These are phyloP conservation scores for Tylopilus rubrobrunneus DNA, from an alignment of 768 basidiomycete species.

Conservation along the genomic window DNA sequence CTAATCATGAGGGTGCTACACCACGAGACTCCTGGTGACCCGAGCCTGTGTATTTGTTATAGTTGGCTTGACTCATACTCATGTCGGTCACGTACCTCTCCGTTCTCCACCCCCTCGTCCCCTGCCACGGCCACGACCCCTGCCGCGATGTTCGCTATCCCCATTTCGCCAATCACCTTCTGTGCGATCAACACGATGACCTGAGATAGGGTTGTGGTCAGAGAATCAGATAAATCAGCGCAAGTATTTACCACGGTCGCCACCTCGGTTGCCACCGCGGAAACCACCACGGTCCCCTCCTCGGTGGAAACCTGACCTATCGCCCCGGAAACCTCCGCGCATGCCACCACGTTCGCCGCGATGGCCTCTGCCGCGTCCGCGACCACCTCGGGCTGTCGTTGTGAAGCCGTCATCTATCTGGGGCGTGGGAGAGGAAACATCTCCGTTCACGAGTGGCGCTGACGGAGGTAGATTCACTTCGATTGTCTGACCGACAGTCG, in stretches of 20 bases:
- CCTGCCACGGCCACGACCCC: conserved; percentile 43
- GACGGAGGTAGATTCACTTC: conserved; percentile 32
- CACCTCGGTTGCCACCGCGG: conserved; percentile 34
- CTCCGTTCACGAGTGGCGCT: conserved; percentile 19
- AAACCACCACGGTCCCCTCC: conserved; percentile 34
- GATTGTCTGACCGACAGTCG: conserved; percentile 41
- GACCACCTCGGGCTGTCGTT: conserved; percentile 41
- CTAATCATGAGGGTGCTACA: conserved; percentile 9
- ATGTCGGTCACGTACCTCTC: conserved; percentile 30
- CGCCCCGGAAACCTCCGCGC: conserved; percentile 42
- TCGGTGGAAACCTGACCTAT: conserved; percentile 32
- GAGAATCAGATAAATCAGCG: neutral
- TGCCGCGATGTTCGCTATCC: conserved; percentile 38
- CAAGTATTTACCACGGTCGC: conserved; percentile 20
- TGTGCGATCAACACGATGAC: conserved; percentile 16
- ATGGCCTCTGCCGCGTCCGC: conserved; percentile 43
- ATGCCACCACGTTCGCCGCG: conserved; percentile 40
- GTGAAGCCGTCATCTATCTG: conserved; percentile 59
- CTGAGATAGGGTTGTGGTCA: conserved; percentile 4
- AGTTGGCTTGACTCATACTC: neutral
- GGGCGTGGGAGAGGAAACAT: conserved; percentile 20
- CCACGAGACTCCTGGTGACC: conserved; percentile 22
- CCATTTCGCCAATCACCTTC: conserved; percentile 49
- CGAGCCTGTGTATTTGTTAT: conserved; percentile 11
- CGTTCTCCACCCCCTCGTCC: conserved; percentile 38